Conservation (phyloP, 2,329 filamentous ascomycete species). For the Aspergillus sp. region DNA sequence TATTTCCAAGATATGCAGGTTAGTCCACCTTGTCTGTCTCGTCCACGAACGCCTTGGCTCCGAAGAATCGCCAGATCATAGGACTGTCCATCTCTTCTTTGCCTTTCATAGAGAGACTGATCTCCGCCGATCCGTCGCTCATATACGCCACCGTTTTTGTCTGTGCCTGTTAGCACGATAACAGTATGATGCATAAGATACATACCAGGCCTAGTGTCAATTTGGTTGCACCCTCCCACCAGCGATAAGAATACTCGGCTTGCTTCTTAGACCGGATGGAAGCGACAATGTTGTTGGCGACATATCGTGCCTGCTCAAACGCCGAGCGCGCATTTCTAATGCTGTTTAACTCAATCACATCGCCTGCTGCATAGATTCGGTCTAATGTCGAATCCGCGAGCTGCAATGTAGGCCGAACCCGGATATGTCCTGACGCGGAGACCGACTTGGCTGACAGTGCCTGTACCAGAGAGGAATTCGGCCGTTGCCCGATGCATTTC, state of each 20-base stretch:
- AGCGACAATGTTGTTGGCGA: constrained; percentile 55
- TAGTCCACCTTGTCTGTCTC: constrained; percentile 3
- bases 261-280: constrained; percentile 44
- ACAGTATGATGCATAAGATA: not conserved
- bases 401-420: constrained; percentile 58
- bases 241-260: constrained; percentile 44
- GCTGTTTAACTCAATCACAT: constrained; percentile 57
- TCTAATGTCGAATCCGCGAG: constrained; percentile 49
- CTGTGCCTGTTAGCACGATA: constrained; percentile 29
- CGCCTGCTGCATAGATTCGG: constrained; percentile 63
- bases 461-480: constrained; percentile 53
- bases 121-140: constrained; percentile 45
- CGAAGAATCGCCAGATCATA: constrained; percentile 44
- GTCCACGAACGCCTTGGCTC: constrained; percentile 43
- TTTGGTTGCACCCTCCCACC: constrained; percentile 54
- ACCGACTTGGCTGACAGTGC: constrained; percentile 47
- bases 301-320: constrained; percentile 53
- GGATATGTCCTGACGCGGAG: constrained; percentile 51
- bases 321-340: constrained; percentile 57
- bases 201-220: constrained; percentile 55
- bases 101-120: constrained; percentile 42
- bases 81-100: constrained; percentile 43
- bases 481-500: constrained; percentile 60
- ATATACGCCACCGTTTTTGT: constrained; percentile 47
- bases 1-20: not conserved